Base-by-base conservation (phyloP, 1,284 basidiomycete species). In the Irpex rosettiformis region DNA sequence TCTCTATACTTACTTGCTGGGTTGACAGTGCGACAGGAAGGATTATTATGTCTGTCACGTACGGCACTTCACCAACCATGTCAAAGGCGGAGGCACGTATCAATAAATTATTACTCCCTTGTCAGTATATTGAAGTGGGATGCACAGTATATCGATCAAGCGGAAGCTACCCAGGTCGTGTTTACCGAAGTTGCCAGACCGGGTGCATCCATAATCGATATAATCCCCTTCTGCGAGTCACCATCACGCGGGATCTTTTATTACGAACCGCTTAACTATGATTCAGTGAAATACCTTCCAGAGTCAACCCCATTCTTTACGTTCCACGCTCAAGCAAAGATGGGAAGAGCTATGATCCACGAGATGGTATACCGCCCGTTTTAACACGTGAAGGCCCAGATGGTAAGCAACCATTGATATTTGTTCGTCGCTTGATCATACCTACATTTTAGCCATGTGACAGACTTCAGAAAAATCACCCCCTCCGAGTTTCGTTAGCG, bases 141-240 rank as follows among this genome's bases (percentile, higher is more conserved):
- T 24, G 13, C 4, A 11, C 47, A 66, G 65, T 66, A 65, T 30
- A 63, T 66, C 29, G 30, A 60, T 2, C 65, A 63, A 6, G 68
- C 70, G 1, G 66, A 69, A 6, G 62, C 65, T 4, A 70, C 68
- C 0, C 63, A 66, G 57, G 27, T 53, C 24, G 63, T 64, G 33
- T 64, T 67, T 37, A 64, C 60, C n/a, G 57, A 65, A 37, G 65
- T 61, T 21, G 66, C 65, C 1, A 61, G 68, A 7, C 70, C 70
- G 1, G 72, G 72, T 1, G 64, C 70, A 2, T 72, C 68, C 52
- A 52, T 71, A 0, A 67, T 68, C 8, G 71, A 72, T 51, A 56
- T 67, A 29, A 60, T 71, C 28, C 71, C 71, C 3, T 66, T 62
- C 28, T 58, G 69, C 69, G 53, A 49, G 64, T 57, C 13, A 24